These are phyloP conservation scores for Cronartium quercuum DNA, from an alignment of 1,284 basidiomycete species.

Conservation along the genomic window DNA sequence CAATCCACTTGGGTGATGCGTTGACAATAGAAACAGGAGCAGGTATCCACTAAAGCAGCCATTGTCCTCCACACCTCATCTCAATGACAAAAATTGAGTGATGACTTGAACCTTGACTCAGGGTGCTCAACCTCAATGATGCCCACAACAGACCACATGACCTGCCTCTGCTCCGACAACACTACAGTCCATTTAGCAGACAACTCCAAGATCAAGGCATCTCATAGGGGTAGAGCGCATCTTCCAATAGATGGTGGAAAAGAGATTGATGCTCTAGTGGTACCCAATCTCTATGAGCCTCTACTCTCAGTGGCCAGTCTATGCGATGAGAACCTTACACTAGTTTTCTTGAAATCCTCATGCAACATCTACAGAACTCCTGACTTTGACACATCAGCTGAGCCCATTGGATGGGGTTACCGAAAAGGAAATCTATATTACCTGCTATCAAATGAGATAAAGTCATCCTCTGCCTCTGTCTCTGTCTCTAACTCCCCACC, in stretches of 20 bases:
- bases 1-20: too few relatives aligned
- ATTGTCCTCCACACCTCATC: too few relatives aligned
- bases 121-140: constrained; percentile 14
- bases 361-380: not conserved
- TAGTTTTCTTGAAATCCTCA: not conserved
- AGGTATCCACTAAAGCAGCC: too few relatives aligned
- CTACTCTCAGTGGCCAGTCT: not conserved
- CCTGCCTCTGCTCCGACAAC: not conserved
- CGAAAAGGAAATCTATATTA: not conserved
- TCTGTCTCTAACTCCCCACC: too few relatives aligned
- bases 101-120: not conserved
- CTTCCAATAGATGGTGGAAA: not conserved
- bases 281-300: constrained; percentile 1
- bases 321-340: not conserved
- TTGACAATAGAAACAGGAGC: too few relatives aligned
- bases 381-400: not conserved
- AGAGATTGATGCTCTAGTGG: not conserved
- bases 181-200: not conserved
- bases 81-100: too few relatives aligned
- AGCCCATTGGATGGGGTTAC: not conserved
- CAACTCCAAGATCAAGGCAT: not conserved
- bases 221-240: not conserved
- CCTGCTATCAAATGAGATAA: not conserved
- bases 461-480: not conserved
- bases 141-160: not conserved